Conservation (phyloP, 805 yeast species). For the Myxozyma nipponensis region DNA sequence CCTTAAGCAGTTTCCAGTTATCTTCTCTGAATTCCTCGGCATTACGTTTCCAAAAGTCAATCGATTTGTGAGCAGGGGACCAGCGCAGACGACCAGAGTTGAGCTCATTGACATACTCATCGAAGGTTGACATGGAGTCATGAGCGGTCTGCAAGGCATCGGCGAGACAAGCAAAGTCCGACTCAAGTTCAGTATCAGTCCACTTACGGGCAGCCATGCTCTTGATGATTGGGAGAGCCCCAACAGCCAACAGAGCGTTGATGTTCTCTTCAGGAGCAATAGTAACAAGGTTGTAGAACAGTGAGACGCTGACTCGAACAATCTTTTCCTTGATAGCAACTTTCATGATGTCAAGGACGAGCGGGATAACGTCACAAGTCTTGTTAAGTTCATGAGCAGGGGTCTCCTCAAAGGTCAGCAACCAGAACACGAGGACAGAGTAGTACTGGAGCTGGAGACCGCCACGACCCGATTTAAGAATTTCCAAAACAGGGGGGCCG, state of each 20-base stretch:
- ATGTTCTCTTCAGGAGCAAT: slow-evolving; percentile 46
- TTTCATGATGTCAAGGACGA: slow-evolving; percentile 54
- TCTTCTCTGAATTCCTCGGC: slow-evolving; percentile 68
- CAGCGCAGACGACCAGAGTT: slow-evolving; percentile 72
- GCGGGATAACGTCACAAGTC: slow-evolving; percentile 51
- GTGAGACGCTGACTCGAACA: slow-evolving; percentile 74
- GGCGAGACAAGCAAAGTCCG: slow-evolving; percentile 59
- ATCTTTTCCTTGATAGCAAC: slow-evolving; percentile 89
- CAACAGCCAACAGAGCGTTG: slow-evolving; percentile 64
- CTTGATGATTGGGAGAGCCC: slow-evolving; percentile 65
- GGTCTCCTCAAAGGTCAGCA: slow-evolving; percentile 66
- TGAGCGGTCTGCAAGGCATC: slow-evolving; percentile 67
- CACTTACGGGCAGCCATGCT: slow-evolving; percentile 82
- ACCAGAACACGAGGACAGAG: slow-evolving; percentile 75
- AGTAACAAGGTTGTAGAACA: slow-evolving; percentile 36
- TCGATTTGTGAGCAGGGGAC: slow-evolving; percentile 89
- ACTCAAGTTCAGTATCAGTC: slow-evolving; percentile 86
- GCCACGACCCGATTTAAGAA: slow-evolving; percentile 44
- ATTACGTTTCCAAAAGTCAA: slow-evolving; percentile 88
- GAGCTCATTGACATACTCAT: slow-evolving; percentile 83
- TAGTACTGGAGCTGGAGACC: slow-evolving; percentile 83
- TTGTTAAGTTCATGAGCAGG: slow-evolving; percentile 47
- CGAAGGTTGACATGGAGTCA: slow-evolving; percentile 80
- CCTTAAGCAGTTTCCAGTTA: slow-evolving; percentile 67
- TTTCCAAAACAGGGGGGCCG: slow-evolving; percentile 49